Percentiles rank a stretch among this genome's conserved stretches.
These are phyloP conservation scores for Umbelopsis sp. DNA, from an alignment of 192 early-diverging fungal genomes.

Conservation along the genomic window DNA sequence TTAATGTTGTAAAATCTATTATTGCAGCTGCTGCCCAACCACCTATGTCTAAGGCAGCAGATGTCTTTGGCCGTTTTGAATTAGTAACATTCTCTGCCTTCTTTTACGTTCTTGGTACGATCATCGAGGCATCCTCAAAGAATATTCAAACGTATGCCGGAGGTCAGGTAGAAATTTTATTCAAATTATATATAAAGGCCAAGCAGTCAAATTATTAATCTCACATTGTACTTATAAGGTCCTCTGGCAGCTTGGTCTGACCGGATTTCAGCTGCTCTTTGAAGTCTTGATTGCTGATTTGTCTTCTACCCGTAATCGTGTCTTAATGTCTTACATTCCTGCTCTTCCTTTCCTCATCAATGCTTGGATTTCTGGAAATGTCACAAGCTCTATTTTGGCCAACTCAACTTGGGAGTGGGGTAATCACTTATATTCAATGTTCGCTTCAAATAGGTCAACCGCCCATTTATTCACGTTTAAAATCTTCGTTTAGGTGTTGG, in stretches of 20 bases:
- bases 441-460: no score
- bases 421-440: not conserved
- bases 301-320: not conserved
- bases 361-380: constrained; percentile 3
- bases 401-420: constrained; percentile 15
- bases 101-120: constrained; percentile 11
- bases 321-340: constrained; percentile 11
- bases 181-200: not conserved
- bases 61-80: constrained; percentile 14
- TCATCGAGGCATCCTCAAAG: not conserved
- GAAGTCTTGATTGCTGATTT: constrained; percentile 19
- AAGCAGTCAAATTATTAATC: no score
- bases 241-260: constrained; percentile 4
- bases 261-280: constrained; percentile 13
- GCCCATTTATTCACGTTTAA: not conserved
- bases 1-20: constrained; percentile 3
- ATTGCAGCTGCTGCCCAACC: constrained; percentile 18
- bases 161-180: not conserved
- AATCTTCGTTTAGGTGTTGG: not conserved
- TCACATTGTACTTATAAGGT: not conserved
- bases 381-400: constrained; percentile 1
- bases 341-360: constrained; percentile 9
- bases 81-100: constrained; percentile 13
- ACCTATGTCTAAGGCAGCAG: constrained; percentile 8
- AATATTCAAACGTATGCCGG: constrained; percentile 12